These are phyloP conservation scores for Emmonsiellopsis sp. DNA, from an alignment of 2,329 filamentous ascomycete genomes.

Conservation along the genomic window DNA sequence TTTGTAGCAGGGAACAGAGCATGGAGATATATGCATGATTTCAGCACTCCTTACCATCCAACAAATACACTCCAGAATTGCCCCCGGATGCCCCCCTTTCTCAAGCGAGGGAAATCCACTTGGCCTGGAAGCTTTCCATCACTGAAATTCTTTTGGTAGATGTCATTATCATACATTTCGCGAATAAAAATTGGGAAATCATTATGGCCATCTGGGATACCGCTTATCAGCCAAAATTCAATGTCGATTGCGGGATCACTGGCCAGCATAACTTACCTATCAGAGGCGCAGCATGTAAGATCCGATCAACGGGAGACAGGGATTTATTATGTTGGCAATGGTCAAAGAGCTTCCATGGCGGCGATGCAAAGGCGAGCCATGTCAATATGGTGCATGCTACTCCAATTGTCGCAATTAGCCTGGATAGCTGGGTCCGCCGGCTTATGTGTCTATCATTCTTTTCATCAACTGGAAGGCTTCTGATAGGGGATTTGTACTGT, in stretches of 20 bases:
- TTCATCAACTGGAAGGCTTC: not conserved
- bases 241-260: too few relatives aligned
- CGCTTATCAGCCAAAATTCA: not conserved
- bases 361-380: not conserved
- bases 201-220: constrained; percentile 68
- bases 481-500: not conserved
- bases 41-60: constrained; percentile 43
- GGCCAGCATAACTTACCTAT: constrained; percentile 30
- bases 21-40: not conserved
- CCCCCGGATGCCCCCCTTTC: constrained; percentile 57
- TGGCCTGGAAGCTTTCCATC: constrained; percentile 58
- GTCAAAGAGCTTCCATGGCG: not conserved
- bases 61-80: constrained; percentile 91
- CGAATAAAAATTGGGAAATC: constrained; percentile 73
- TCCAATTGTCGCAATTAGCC: not conserved
- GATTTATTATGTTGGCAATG: not conserved
- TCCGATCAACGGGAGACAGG: not conserved
- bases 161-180: constrained; percentile 60
- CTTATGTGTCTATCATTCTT: not conserved
- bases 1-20: not conserved
- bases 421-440: not conserved
- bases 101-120: constrained; percentile 70
- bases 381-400: not conserved
- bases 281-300: constrained; percentile 29
- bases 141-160: constrained; percentile 67